These are phyloP conservation scores for Nectriaceae sp. DNA, from an alignment of 2,329 filamentous ascomycete species.

Conservation along the genomic window DNA sequence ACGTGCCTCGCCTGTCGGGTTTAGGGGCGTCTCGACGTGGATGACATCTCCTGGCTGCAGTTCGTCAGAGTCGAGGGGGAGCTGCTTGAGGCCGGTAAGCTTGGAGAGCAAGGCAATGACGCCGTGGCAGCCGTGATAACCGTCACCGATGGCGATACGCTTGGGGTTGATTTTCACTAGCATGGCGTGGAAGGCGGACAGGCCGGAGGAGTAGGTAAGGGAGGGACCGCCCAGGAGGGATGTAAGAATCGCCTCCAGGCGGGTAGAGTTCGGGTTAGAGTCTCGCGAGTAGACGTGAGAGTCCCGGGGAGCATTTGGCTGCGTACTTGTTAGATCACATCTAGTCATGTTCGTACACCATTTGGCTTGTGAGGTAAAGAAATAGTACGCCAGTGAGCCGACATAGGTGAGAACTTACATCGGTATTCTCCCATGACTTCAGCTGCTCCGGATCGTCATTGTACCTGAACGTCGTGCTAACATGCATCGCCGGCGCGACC, in stretches of 20 bases:
- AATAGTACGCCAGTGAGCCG: not conserved
- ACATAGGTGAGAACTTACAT: conserved; percentile 47
- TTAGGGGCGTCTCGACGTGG: conserved; percentile 91
- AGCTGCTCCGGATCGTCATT: conserved; percentile 68
- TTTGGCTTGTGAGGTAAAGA: not conserved
- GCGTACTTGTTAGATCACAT: not conserved
- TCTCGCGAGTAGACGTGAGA: conserved; percentile 83
- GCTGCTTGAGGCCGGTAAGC: conserved; percentile 71
- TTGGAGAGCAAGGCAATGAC: conserved; percentile 74
- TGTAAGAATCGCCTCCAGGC: conserved; percentile 81
- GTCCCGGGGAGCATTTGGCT: conserved; percentile 56
- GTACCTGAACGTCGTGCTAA: conserved; percentile 91
- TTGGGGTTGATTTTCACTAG: conserved; percentile 83
- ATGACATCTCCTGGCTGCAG: conserved; percentile 80
- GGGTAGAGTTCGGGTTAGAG: conserved; percentile 76
- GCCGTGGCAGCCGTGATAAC: conserved; percentile 93
- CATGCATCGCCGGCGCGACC: conserved; percentile 86
- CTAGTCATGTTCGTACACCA: not conserved
- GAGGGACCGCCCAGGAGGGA: conserved; percentile 69
- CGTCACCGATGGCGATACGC: conserved; percentile 77
- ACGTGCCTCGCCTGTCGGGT: conserved; percentile 82
- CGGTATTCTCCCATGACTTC: conserved; percentile 49
- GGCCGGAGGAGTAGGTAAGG: conserved; percentile 80
- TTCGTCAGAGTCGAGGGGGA: conserved; percentile 70
- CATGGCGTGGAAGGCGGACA: conserved; percentile 86